phyloP scores from a whole-genome alignment of 768 basidiomycete species.

The Phylloporus arenicola region DNA sequence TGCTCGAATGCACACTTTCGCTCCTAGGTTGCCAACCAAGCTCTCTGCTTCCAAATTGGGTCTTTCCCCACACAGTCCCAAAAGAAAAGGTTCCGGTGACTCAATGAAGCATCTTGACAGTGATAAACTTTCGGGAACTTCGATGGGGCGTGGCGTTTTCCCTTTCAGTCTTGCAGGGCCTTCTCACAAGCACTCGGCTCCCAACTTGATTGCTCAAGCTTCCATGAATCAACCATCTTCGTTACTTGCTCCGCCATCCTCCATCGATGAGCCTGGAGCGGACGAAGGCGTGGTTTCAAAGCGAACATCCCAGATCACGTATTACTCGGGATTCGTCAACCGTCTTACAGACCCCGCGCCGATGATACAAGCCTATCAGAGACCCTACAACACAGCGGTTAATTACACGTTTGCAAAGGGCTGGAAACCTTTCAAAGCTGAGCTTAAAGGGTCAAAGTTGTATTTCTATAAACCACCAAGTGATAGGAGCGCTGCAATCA shows the following conservation, averaged over 20 bases:
- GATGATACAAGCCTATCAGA: constrained; percentile 27
- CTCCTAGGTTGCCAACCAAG: constrained; percentile 67
- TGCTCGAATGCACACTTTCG: constrained; percentile 63
- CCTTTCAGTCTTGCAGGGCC: constrained; percentile 27
- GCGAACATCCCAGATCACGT: constrained; percentile 74
- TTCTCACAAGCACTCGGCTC: constrained; percentile 24
- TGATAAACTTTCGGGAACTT: constrained; percentile 13
- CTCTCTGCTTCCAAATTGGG: constrained; percentile 50
- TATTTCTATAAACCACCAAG: constrained; percentile 82
- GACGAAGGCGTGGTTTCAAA: constrained; percentile 39
- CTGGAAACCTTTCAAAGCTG: constrained; percentile 85
- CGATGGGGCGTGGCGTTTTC: constrained; percentile 23
- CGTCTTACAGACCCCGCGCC: constrained; percentile 53
- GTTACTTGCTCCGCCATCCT: constrained; percentile 45
- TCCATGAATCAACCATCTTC: constrained; percentile 35
- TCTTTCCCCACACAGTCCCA: constrained; percentile 46
- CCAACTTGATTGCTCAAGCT: constrained; percentile 11
- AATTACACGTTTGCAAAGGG: constrained; percentile 50
- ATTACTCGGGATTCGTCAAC: constrained; percentile 72
- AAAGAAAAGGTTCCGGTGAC: constrained; percentile 46
- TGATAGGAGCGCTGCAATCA: constrained; percentile 59
- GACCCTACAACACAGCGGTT: constrained; percentile 27
- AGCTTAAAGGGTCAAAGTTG: constrained; percentile 78
- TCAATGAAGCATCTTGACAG: constrained; percentile 30
- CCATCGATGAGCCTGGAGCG: constrained; percentile 38